A percentile compares a stretch with the other conserved stretches of the same genome.
Evolutionary conservation across 768 basidiomycete genomes (phyloP).

Genomic region (Coprinellus aureogranulatus): DNA sequence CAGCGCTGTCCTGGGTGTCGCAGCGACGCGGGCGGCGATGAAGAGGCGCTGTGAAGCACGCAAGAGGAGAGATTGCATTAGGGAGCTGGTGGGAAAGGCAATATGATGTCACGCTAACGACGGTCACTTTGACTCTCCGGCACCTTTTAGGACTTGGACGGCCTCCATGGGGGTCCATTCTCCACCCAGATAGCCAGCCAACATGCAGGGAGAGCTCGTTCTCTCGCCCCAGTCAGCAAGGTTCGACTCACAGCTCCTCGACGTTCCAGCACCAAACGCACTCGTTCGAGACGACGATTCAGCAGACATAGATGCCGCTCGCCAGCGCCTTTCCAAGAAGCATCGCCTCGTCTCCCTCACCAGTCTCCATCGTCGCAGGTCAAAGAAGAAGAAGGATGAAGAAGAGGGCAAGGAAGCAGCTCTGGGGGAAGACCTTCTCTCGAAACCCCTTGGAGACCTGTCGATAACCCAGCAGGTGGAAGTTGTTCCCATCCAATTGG

Average conservation of each 20-base stretch:
- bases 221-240: not conserved
- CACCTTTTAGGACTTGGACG: no score
- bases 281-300: conserved; percentile 43
- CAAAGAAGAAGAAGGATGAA: conserved; percentile 7
- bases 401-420: not conserved
- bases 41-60: not conserved
- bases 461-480: not conserved
- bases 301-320: conserved; percentile 43
- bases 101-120: not conserved
- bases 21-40: not conserved
- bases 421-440: not conserved
- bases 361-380: conserved; percentile 19
- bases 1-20: not conserved
- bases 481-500: conserved; percentile 1
- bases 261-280: conserved; percentile 34
- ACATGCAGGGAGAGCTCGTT: conserved; percentile 1
- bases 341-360: conserved; percentile 35
- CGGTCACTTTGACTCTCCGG: no score
- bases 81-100: no score
- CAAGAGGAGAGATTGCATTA: conserved; percentile 3
- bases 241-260: not conserved
- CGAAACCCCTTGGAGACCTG: not conserved
- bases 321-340: conserved; percentile 41
- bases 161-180: not conserved
- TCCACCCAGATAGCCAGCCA: not conserved